Conservation (phyloP, 2,329 filamentous ascomycete species). For the Pseudocercospora crystallina region DNA sequence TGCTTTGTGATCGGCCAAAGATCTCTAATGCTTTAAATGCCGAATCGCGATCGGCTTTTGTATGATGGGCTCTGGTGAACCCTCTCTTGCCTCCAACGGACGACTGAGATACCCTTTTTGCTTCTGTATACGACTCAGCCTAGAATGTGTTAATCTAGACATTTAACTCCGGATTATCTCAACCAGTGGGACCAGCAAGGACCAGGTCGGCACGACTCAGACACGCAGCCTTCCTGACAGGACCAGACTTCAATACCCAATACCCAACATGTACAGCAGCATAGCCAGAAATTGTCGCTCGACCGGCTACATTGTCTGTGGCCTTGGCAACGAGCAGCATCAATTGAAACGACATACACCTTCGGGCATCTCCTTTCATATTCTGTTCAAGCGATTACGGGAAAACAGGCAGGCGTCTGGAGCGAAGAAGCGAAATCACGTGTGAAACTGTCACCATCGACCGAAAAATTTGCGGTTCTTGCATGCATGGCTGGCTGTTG, state of each 20-base stretch:
- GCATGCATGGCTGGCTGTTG: constrained; percentile 10
- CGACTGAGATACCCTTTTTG: constrained; percentile 25
- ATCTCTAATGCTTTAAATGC: constrained; percentile 1
- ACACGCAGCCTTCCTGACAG: constrained; percentile 12
- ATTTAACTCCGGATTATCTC: constrained; percentile 15
- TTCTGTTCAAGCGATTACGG: constrained; percentile 3
- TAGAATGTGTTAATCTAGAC: constrained; percentile 14
- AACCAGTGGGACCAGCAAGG: constrained; percentile 5
- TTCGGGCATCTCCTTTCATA: constrained; percentile 3
- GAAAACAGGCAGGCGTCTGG: constrained; percentile 11
- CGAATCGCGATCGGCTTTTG: constrained; percentile 4
- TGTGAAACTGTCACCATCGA: neutral
- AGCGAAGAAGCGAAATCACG: constrained; percentile 6
- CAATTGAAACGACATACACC: constrained; percentile 8
- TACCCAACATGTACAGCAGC: constrained; percentile 19
- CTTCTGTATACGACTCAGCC: constrained; percentile 20
- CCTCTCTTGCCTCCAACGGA: constrained; percentile 15
- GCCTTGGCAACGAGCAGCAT: constrained; percentile 6
- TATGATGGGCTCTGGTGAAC: constrained; percentile 8
- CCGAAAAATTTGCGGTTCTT: constrained; percentile 2
- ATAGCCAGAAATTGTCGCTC: constrained; percentile 1
- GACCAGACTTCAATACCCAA: constrained; percentile 7
- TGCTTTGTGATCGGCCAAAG: constrained; percentile 49
- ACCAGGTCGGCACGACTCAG: constrained; percentile 13
- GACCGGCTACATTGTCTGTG: constrained; percentile 2